Evolutionary conservation across 805 yeast genomes (phyloP), one percentile per base, ranked within the genome.

Genomic region (Cyberlindnera sargentensis): DNA sequence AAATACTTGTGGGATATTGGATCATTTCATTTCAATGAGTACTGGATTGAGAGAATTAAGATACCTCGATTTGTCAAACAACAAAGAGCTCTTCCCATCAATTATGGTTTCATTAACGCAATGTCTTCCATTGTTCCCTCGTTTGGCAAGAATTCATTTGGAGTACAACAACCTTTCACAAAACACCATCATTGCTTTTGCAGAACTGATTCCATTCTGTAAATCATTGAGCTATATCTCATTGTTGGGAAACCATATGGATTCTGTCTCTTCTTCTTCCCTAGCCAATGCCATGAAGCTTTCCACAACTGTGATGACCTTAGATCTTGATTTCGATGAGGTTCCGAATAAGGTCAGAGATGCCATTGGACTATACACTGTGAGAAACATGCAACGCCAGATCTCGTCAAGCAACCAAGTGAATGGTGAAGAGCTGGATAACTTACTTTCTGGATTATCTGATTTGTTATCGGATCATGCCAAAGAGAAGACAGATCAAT

Each of bases 61-160:
- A 52, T 85, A 82, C 58, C 66, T 90, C 45, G 97, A 90, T 61
- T 54, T 90, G 27, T 85, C 95, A 8, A 78, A 82, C 50, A 90
- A 89, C 61, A 79, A 82, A 20, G 70, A 69, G 40, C 62, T 90
- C 11, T 86, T 89, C 62, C 88, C 87, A 1, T 58, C 67, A 5
- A 67, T 81, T 26, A 66, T 76, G 47, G 60, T 65, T 9, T 69
- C 74, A 32, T 64, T 89, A 41, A 67, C 78, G 3, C 67, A 76
- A n/a, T 73, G 73, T 47, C 61, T 90, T 39, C 95, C 96, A 1
- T 65, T 78, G n/a, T 82, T 82, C 60, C 77, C 76, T 5, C 70
- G 71, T 39, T 63, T 90, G 50, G 60, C 75, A 1, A 69, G 95
- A 42, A 61, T 90, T 34, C 88, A 83, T 57, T 57, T 90, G 44